Evolutionary conservation across 2,329 filamentous ascomycete species (phyloP), one percentile per base, ranked within the genome.

Genomic region (Cladosporium sp.): DNA sequence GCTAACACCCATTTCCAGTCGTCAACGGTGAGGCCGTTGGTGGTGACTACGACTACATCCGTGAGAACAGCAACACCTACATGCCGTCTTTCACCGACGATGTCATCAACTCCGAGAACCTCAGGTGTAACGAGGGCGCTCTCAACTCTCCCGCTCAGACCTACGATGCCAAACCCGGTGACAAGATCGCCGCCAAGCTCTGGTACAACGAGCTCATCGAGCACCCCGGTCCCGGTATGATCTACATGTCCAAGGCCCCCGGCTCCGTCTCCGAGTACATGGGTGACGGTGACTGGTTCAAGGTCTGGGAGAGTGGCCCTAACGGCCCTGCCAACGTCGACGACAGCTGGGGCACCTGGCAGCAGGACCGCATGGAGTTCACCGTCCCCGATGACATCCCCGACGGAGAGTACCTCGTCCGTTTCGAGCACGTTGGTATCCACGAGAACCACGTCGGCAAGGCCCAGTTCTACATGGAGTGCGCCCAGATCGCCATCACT

Each of bases 211-310:
- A 51, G 30, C 41, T 49, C 29, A 57, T 57, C 38, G 54, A 57
- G 45, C 55, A 57, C 40, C 55, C 55, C 6, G 52, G 55, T 13
- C 55, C 54, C 11, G 54, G 42, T 13, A 51, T 51, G 19, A 46
- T 57, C 29, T 57, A 57, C 43, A 56, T 57, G 54, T 52, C 49
- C 25, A 52, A 55, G 40, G 55, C 54, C 8, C 54, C 55, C 13
- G 50, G 48, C 36, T 19, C 32, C n/a, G 55, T 57, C 15, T 22
- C 52, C 16, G 45, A 38, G 18, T 57, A 56, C 43, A 49, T 52
- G 22, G 55, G 55, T 7, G 39, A 38, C 19, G 55, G 52, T 5
- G 54, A 56, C 30, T 57, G 54, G 55, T 57, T 57, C 54, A 57
- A 57, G 40, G 52, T 54, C 15, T 56, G 46, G 27, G 52, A 55